These are phyloP conservation scores for Eucalyptus cloeziana DNA, from an alignment of 345 rosid genomes.

Conservation along the genomic window DNA sequence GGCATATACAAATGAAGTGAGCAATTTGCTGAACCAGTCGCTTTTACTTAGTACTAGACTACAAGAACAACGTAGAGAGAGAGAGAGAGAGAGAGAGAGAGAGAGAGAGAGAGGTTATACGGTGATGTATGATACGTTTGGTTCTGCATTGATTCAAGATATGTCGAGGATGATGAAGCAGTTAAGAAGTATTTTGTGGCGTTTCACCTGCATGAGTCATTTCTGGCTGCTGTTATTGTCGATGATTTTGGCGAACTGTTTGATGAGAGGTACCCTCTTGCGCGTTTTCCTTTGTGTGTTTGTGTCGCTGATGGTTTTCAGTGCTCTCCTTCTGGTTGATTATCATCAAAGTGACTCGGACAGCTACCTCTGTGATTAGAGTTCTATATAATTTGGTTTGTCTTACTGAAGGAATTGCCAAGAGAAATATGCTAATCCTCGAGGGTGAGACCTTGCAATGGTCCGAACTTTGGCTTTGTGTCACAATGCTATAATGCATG, in stretches of 20 bases:
- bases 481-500: slow-evolving; percentile 46
- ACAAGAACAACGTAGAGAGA: background rate
- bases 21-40: background rate
- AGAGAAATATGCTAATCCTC: slow-evolving; percentile 46
- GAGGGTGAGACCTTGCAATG: slow-evolving; percentile 81
- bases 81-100: too few species aligned
- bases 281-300: background rate
- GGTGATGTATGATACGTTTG: background rate
- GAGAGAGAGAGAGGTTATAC: background rate
- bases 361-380: background rate
- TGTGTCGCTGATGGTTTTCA: background rate
- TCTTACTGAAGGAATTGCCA: slow-evolving; percentile 29
- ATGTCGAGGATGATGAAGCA: slow-evolving; percentile 68
- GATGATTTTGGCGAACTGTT: slow-evolving; percentile 83
- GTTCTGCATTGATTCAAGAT: slow-evolving; percentile 21
- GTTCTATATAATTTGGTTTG: background rate
- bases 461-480: slow-evolving; percentile 66
- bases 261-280: slow-evolving; percentile 27
- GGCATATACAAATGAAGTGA: slow-evolving; percentile 75
- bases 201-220: slow-evolving; percentile 50
- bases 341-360: background rate
- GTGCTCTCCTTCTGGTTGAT: background rate
- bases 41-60: background rate
- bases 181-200: slow-evolving; percentile 75
- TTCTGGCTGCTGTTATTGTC: slow-evolving; percentile 46